A percentile compares a stretch with the other conserved stretches of the same genome.
Conservation (phyloP, 495 filamentous ascomycete species). For the Xylaria sp. region DNA sequence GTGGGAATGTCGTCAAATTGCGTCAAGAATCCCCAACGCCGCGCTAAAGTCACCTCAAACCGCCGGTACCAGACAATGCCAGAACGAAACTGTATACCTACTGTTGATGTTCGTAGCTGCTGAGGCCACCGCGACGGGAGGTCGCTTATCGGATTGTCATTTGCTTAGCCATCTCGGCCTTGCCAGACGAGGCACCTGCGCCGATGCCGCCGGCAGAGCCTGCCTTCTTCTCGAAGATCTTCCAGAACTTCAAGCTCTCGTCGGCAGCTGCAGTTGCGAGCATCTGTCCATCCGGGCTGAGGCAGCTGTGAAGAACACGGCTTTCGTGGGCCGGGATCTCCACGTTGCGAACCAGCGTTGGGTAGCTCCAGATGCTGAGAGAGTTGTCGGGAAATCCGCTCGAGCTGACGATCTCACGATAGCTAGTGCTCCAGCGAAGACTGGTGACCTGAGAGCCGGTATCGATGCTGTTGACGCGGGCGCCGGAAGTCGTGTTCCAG, state of each 20-base stretch:
- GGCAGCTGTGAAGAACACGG: slow-evolving; percentile 88
- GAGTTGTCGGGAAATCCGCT: slow-evolving; percentile 99
- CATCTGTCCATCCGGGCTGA: slow-evolving; percentile 97
- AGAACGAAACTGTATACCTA: slow-evolving; percentile 55
- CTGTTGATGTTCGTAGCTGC: slow-evolving; percentile 48
- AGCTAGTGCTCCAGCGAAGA: slow-evolving; percentile 92
- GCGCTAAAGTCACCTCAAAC: slow-evolving; percentile 50
- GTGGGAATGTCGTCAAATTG: slow-evolving; percentile 33
- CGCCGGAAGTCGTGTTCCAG: slow-evolving; percentile 98
- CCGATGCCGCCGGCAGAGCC: slow-evolving; percentile 66
- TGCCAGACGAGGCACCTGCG: slow-evolving; percentile 60
- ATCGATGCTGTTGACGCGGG: slow-evolving; percentile 97
- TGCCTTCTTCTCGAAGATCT: slow-evolving; percentile 97
- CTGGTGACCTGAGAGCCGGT: slow-evolving; percentile 97
- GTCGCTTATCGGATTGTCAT: slow-evolving; percentile 89
- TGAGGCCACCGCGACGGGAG: slow-evolving; percentile 26
- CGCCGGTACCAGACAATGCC: slow-evolving; percentile 45
- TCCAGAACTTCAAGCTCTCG: slow-evolving; percentile 99
- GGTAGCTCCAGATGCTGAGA: slow-evolving; percentile 98
- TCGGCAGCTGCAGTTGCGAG: slow-evolving; percentile 95
- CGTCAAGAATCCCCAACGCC: slow-evolving; percentile 49
- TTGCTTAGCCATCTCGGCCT: slow-evolving; percentile 83
- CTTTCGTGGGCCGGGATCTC: slow-evolving; percentile 99
- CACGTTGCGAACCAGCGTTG: slow-evolving; percentile 91
- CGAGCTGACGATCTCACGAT: slow-evolving; percentile 97